Evolutionary conservation across 2,329 filamentous ascomycete species (phyloP), one percentile per base, ranked within the genome.

Genomic region (Fusarium papillatum): DNA sequence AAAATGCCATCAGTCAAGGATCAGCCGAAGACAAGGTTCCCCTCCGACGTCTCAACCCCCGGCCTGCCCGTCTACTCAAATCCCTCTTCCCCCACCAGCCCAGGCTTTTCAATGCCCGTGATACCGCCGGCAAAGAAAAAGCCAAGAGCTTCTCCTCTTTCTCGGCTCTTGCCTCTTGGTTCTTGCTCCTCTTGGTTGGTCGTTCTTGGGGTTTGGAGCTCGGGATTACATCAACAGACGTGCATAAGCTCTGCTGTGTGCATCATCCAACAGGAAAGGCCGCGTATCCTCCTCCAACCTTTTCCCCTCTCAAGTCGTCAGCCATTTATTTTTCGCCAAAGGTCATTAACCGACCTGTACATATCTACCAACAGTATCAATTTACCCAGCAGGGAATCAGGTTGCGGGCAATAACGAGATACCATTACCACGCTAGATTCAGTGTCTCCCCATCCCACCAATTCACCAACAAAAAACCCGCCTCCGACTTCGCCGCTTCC

Each of bases 201-300:
- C 36, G 34, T n/a, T n/a, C 16, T 24, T 43, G 38, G 34, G 10
- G 8, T 19, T 62, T 34, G 22, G 39, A 64, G 63, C n/a, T 38
- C 13, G 36, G 57, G 46, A 69, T 64, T 69, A 64, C 63, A 64
- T 53, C 65, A 66, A 66, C 46, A 50, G 36, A 11, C 34, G 34
- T 69, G 39, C 53, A 65, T 62, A 63, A 63, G 70, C 46, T 64
- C 38, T 50, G 43, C 41, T 10, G 50, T 64, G 36, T 64, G 46
- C 72, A 75, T 75, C 69, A 74, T 70, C 34, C 29, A 59, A 69
- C 72, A 75, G 62, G 46, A 70, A 43, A 73, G 69, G 72, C 50
- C 66, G 69, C 66, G 73, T 75, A 71, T 70, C 63, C 66, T 55
- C 59, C 36, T 43, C 36, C 24, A 61, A 50, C 34, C 46, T 29